Percentiles rank a stretch among this genome's conserved stretches.
Evolutionary conservation across 2,329 filamentous ascomycete genomes (phyloP).

Genomic region (Cladobotryum protrusum): DNA sequence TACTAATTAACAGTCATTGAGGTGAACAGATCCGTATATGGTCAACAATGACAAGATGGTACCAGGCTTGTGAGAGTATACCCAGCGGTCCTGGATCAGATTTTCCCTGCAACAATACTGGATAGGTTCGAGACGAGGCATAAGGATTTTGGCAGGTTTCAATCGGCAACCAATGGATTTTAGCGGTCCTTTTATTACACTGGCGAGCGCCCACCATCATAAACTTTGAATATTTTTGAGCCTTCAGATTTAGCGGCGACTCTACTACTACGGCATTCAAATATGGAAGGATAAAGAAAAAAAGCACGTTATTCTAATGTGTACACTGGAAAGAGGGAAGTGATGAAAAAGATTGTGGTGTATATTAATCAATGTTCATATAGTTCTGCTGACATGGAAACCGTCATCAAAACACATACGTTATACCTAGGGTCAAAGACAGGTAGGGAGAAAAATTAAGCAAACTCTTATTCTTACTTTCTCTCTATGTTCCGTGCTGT

Average conservation of each 20-base stretch:
- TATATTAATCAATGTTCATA: neutral
- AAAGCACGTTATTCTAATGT: neutral
- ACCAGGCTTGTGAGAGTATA: neutral
- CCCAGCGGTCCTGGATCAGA: too few species aligned
- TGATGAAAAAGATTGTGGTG: neutral
- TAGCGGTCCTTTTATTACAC: neutral
- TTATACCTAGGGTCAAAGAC: neutral
- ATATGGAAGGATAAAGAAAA: neutral
- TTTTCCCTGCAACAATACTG: too few species aligned
- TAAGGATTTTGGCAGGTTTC: too few species aligned
- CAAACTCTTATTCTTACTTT: neutral
- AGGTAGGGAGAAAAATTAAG: neutral
- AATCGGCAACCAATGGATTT: neutral
- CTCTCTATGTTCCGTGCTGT: slow-evolving; percentile 13
- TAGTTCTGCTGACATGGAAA: neutral
- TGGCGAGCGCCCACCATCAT: neutral
- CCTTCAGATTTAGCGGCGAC: neutral
- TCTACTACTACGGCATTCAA: too few species aligned
- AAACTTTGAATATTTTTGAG: neutral
- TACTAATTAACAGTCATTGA: neutral
- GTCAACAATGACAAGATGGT: neutral
- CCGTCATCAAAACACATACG: neutral
- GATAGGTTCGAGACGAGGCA: too few species aligned
- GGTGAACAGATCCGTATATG: neutral
- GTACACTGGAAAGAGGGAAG: neutral